These are phyloP conservation scores for Emergomyces pasteurianus DNA, from an alignment of 2,329 filamentous ascomycete genomes.

Conservation along the genomic window DNA sequence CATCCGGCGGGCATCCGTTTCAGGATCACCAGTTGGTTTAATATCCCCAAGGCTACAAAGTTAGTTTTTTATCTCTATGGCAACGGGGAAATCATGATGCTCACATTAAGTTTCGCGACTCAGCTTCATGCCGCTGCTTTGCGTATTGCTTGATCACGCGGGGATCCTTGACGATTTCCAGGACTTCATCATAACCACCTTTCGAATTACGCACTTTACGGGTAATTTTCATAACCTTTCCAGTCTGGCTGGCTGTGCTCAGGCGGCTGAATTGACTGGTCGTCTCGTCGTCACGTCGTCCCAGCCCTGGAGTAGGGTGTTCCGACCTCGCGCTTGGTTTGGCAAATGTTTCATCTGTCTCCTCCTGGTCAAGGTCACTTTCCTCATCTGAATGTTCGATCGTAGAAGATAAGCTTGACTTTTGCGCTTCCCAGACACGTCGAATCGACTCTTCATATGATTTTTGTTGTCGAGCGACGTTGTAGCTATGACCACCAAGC, in stretches of 20 bases:
- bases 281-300: constrained; percentile 58
- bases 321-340: constrained; percentile 56
- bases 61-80: constrained; percentile 14
- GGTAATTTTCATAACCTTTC: constrained; percentile 60
- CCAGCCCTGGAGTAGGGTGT: constrained; percentile 39
- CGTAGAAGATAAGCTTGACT: constrained; percentile 59
- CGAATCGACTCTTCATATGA: constrained; percentile 86
- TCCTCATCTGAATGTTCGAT: constrained; percentile 66
- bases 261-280: constrained; percentile 65
- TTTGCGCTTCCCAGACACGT: constrained; percentile 86
- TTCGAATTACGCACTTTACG: constrained; percentile 53
- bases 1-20: constrained; percentile 51
- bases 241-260: constrained; percentile 56
- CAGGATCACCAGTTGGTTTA: constrained; percentile 53
- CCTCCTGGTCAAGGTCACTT: constrained; percentile 46
- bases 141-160: constrained; percentile 83
- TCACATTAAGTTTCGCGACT: constrained; percentile 65
- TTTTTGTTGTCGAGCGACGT: constrained; percentile 85
- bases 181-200: constrained; percentile 50
- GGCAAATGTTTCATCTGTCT: constrained; percentile 36
- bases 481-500: constrained; percentile 84
- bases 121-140: constrained; percentile 59
- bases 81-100: not conserved
- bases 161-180: constrained; percentile 59
- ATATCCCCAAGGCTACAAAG: constrained; percentile 43